Base-by-base conservation (phyloP, 345 rosid species). In the Acer yangbiense region DNA sequence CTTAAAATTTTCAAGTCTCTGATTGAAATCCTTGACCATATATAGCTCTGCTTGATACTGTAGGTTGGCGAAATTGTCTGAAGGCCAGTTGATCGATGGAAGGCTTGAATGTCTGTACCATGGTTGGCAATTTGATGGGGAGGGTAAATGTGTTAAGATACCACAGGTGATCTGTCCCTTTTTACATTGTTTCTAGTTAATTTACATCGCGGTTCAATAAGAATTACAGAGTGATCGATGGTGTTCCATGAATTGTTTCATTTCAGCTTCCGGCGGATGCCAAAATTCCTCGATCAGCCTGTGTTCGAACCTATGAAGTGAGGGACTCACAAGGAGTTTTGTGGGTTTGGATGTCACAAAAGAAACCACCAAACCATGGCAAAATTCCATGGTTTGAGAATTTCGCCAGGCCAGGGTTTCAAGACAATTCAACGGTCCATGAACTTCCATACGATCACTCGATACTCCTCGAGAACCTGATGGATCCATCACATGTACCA, bases 401-500 rank as follows among this genome's bases (percentile, higher is more conserved):
- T 80, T 90, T 91, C 14, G 89, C 88, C 1, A 78, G 97, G 83
- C 98, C 96, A 0, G 91, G 96, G 41, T 93, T 93, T 77, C 87
- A 83, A 68, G 98, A 93, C 65, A 73, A 75, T 20, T 92, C 98
- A 18, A 87, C 94, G 6, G 86, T 87, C 81, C 98, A 95, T 41
- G 98, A 92, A 86, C 92, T 95, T 76, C 99, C 99, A 9, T 95
- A 93, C 50, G 99, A 95, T 76, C 99, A 93, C 81, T 93, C 97
- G 66, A 93, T 95, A 79, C 97, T 95, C 18, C 92, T 93, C 3
- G 98, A 95, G 85, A 95, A 95, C 83, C 92, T 95, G 43, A 95
- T 95, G 99, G 99, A 95, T 85, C 99, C 98, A 0, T 96, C 99
- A 29, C 99, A 95, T 77, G 79, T 95, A 20, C 99, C 98, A 7